These are phyloP conservation scores for Puccinia hordei DNA, from an alignment of 1,284 basidiomycete genomes.

Conservation along the genomic window DNA sequence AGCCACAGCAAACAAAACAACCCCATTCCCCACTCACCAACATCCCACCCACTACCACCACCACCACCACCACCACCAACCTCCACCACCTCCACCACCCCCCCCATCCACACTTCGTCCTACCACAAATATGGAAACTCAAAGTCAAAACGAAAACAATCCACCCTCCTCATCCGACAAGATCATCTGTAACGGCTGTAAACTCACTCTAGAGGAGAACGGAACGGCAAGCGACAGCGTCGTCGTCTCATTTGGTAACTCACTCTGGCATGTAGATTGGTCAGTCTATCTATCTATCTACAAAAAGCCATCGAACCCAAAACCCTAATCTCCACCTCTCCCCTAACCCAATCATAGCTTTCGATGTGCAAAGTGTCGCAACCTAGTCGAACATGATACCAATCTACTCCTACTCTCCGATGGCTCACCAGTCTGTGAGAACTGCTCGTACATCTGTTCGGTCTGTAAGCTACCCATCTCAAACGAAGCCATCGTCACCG, in stretches of 20 bases:
- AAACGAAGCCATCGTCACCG: slow-evolving; percentile 97
- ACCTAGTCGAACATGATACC: slow-evolving; percentile 74
- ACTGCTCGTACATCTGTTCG: slow-evolving; percentile 93
- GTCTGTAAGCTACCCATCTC: slow-evolving; percentile 87
- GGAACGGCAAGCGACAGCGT: slow-evolving; percentile 34
- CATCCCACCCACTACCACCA: neutral
- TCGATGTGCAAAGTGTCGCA: slow-evolving; percentile 59
- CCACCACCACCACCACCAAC: neutral
- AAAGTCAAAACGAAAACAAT: neutral
- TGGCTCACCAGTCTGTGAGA: slow-evolving; percentile 92
- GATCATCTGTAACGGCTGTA: slow-evolving; percentile 42
- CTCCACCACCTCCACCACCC: neutral
- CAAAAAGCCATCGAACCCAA: neutral
- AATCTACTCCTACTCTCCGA: slow-evolving; percentile 93
- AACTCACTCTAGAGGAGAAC: slow-evolving; percentile 38
- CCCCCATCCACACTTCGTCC: too few species aligned
- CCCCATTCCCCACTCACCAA: neutral
- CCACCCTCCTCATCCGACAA: neutral
- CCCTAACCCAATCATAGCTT: slow-evolving; percentile 8
- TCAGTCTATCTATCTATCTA: neutral
- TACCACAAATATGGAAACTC: neutral
- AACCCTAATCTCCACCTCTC: neutral
- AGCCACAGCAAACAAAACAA: too few species aligned
- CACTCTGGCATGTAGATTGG: slow-evolving; percentile 49
- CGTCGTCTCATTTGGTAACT: slow-evolving; percentile 48